Evolutionary conservation across 2,329 filamentous ascomycete species (phyloP), one percentile per base, ranked within the genome.

Genomic region (Camillea tinctor): DNA sequence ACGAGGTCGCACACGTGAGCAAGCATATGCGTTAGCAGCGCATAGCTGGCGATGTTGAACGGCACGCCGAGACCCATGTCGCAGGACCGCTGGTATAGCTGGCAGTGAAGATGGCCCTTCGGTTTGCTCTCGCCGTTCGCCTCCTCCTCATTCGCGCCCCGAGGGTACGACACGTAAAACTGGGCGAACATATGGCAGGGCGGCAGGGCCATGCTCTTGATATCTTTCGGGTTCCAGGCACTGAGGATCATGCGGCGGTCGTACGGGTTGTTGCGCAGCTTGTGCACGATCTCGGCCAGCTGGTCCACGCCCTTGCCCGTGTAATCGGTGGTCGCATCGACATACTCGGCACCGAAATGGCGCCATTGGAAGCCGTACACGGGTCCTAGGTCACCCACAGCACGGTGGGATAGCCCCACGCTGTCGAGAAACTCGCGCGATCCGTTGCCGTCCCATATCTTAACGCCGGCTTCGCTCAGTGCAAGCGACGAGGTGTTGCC

Each of bases 311-410:
- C 95, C 73, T 96, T 83, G 0, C 91, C 93, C 0, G 86, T 83
- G 76, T 99, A 99, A 73, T 98, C 92, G 0, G 90, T 84, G 65
- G 87, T 81, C 15, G 88, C 84, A 71, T 94, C 90, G 19, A 88
- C 80, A 74, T 99, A 99, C 63, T 92, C 87, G 4, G 95, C 95
- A 55, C 95, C 95, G 71, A 99, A 99, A 77, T 98, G 94, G 2
- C 95, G 90, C 95, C 95, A 99, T 77, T 99, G 95, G 79, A 99
- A 99, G 1, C 95, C 95, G 74, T 99, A 99, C 0, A 98, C 93
- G 26, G 95, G 95, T 0, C 95, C 95, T 0, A 99, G 82, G 72
- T 99, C 95, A 65, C 95, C 95, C 20, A 88, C 90, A 56, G 87
- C 91, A 61, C 94, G 91, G 73, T 97, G 88, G 0, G 82, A 81